Conservation (phyloP, 108 stramenopile species). For the Nitzschia putrida region DNA sequence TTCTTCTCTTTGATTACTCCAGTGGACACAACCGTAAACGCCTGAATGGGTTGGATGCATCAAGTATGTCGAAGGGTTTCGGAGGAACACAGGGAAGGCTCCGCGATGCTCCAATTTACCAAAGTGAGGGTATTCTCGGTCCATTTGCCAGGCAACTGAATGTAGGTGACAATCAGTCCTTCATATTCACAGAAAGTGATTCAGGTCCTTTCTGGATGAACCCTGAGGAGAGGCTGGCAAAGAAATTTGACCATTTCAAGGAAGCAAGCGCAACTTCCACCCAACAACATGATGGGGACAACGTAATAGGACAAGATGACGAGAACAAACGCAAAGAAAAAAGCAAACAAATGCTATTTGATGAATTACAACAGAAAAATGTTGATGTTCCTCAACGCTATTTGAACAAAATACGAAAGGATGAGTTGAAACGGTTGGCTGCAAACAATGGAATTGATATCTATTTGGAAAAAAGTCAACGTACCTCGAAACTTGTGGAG, state of each 20-base stretch:
- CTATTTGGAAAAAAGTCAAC: too few relatives aligned
- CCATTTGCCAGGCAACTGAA: neutral
- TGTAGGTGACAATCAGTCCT: conserved; percentile 3
- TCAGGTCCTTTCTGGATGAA: neutral
- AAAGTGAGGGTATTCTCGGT: neutral
- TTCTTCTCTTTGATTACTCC: conserved; percentile 9
- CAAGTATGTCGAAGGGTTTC: neutral
- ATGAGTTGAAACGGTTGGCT: neutral
- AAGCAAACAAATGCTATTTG: neutral
- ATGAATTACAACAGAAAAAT: neutral
- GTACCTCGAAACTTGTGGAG: neutral
- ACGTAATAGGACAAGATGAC: neutral
- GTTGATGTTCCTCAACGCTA: neutral
- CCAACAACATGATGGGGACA: too few relatives aligned
- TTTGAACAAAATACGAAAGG: neutral
- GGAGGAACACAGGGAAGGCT: conserved; percentile 17
- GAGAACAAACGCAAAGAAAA: neutral
- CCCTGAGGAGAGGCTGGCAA: neutral
- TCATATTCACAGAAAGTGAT: neutral
- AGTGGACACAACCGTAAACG: neutral
- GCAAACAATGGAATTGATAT: conserved; percentile 2
- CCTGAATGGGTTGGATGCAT: neutral
- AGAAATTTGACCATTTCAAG: neutral
- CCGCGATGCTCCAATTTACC: neutral
- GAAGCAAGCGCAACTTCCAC: neutral